Evolutionary conservation across 176 grass and related monocot species (phyloP).

Genomic region (Typha latifolia): DNA sequence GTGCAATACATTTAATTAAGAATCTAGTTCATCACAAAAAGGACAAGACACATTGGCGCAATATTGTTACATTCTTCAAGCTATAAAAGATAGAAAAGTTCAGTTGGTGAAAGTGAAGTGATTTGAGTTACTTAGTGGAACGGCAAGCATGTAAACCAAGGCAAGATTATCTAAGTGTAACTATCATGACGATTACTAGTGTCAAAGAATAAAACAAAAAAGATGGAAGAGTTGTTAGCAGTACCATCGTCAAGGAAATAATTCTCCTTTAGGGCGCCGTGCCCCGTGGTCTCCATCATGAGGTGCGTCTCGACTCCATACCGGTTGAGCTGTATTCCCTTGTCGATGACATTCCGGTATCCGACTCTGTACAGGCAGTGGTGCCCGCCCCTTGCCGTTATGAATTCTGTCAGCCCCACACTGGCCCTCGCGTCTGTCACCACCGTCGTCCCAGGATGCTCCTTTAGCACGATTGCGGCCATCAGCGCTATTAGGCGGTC

Average conservation of each 20-base stretch:
- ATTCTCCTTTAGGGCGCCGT: constrained; percentile 73
- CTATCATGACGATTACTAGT: no score
- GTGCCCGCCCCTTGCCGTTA: constrained; percentile 38
- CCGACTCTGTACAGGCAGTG: constrained; percentile 85
- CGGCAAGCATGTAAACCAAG: no score
- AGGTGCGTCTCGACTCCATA: constrained; percentile 68
- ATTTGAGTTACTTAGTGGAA: no score
- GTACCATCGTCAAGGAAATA: constrained; percentile 73
- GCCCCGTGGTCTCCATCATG: constrained; percentile 90
- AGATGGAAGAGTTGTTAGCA: no score
- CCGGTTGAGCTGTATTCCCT: constrained; percentile 58
- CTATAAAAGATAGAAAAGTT: no score
- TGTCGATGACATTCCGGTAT: constrained; percentile 79
- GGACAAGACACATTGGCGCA: no score
- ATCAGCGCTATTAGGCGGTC: constrained; percentile 79
- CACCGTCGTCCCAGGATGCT: constrained; percentile 62
- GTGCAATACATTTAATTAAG: no score
- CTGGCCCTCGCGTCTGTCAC: constrained; percentile 65
- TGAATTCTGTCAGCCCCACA: constrained; percentile 55
- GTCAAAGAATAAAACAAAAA: no score
- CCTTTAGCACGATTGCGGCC: constrained; percentile 48
- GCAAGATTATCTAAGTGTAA: no score
- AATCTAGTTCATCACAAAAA: no score
- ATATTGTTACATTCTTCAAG: no score
- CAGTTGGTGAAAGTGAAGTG: no score